Base-by-base conservation (phyloP, 164 flowering plant species). In the Berberis vulgaris region DNA sequence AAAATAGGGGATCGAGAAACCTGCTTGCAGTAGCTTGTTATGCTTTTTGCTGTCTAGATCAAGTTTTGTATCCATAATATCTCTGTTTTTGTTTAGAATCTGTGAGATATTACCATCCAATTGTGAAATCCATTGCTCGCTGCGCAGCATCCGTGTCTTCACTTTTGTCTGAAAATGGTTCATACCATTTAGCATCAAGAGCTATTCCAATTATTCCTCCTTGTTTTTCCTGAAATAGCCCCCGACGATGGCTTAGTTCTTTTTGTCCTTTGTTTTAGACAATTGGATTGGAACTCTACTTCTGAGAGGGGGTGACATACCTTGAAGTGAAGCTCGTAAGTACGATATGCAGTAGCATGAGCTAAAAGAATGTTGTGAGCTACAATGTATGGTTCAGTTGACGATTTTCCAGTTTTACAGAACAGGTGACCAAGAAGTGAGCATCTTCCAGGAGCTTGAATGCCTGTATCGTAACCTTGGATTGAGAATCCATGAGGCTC, bases 371-470 rank as follows among this genome's bases (percentile, higher is more conserved):
- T 78, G 71, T 88, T 85, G 72, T 90, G 97, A 59, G 95, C 95
- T 40, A 84, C 98, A 8, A 82, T 66, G 64, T 90, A 93, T 10
- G 97, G 98, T 64, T 93, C 98, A 41, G 61, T 66, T 5, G 87
- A 76, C n/a, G 98, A 90, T 57, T 87, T 78, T 55, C 96, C 96
- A n/a, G 5, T 71, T 67, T 75, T 84, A 54, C 98, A 93, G 59
- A 88, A 56, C 44, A 86, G 3, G 66, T 81, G 90, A n/a, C 80
- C 83, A 0, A 86, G 66, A 72, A 86, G 69, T 1, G 97, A 90
- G 60, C 97, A 93, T 68, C 97, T 81, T 54, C 96, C 96, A 0
- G 97, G 98, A 54, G 98, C 94, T 74, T 93, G 90, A 63, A 90
- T 43, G 13, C 97, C 98, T 0, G 77, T 69, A 66, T 90, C 89